These are phyloP conservation scores for Barnettozyma salicaria DNA, from an alignment of 805 yeast species.

Conservation along the genomic window DNA sequence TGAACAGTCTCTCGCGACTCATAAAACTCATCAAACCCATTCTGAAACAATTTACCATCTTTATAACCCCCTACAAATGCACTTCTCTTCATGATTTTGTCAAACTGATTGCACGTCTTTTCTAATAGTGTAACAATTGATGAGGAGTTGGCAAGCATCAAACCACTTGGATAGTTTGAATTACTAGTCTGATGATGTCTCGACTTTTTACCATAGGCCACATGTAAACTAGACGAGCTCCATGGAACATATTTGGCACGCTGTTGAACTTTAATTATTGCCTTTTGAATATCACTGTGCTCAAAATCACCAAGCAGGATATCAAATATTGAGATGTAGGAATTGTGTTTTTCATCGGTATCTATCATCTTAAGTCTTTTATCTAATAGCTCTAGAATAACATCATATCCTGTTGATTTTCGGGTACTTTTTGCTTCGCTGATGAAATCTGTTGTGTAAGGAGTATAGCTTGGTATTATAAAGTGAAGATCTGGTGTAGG, in stretches of 20 bases:
- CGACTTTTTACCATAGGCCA: slow-evolving; percentile 71
- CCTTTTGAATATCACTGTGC: slow-evolving; percentile 67
- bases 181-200: slow-evolving; percentile 38
- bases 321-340: slow-evolving; percentile 66
- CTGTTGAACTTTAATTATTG: slow-evolving; percentile 54
- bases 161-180: slow-evolving; percentile 58
- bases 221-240: slow-evolving; percentile 73
- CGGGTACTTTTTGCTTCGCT: slow-evolving; percentile 53
- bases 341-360: slow-evolving; percentile 36
- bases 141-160: slow-evolving; percentile 80
- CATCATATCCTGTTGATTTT: slow-evolving; percentile 76
- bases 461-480: slow-evolving; percentile 64
- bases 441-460: slow-evolving; percentile 67
- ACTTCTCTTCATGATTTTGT: slow-evolving; percentile 65
- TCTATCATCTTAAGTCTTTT: slow-evolving; percentile 71
- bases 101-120: slow-evolving; percentile 70
- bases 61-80: slow-evolving; percentile 81
- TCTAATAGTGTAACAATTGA: slow-evolving; percentile 62
- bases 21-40: slow-evolving; percentile 60
- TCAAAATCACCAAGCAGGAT: slow-evolving; percentile 58
- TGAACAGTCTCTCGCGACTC: slow-evolving; percentile 71
- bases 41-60: slow-evolving; percentile 35
- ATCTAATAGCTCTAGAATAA: slow-evolving; percentile 74
- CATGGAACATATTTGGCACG: slow-evolving; percentile 78
- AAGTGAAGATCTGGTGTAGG: slow-evolving; percentile 85